Evolutionary conservation across 495 filamentous ascomycete species (phyloP).

Genomic region (Neurospora pannonica): DNA sequence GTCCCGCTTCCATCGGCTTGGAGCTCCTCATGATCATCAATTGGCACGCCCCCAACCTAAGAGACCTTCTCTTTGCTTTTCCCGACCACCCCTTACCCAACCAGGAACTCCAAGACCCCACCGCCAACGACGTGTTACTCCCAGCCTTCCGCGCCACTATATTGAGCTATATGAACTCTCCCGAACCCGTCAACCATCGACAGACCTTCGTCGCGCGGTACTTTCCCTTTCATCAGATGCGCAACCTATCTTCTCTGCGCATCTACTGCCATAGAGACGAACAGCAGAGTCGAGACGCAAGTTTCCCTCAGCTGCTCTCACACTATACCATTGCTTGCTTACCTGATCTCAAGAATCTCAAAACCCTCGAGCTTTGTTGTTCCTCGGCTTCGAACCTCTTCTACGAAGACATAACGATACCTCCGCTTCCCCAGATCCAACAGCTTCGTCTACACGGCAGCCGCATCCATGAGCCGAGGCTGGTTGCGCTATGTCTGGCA

Average conservation of each 20-base stretch:
- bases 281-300: conserved; percentile 9
- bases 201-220: conserved; percentile 5
- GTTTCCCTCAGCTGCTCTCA: conserved; percentile 16
- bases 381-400: conserved; percentile 13
- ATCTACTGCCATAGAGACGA: conserved; percentile 27
- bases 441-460: conserved; percentile 25
- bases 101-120: not conserved
- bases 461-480: conserved; percentile 20
- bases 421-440: conserved; percentile 20
- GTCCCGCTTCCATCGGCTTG: conserved; percentile 8
- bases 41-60: conserved; percentile 15
- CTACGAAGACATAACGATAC: conserved; percentile 5
- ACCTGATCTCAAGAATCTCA: conserved; percentile 11
- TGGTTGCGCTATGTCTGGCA: conserved; percentile 19
- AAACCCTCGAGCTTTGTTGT: conserved; percentile 25
- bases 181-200: not conserved
- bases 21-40: conserved; percentile 16
- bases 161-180: conserved; percentile 5
- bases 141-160: conserved; percentile 6
- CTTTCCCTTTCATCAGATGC: conserved; percentile 10
- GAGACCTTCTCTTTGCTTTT: conserved; percentile 18
- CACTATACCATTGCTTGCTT: conserved; percentile 17
- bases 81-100: conserved; percentile 15
- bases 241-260: conserved; percentile 16
- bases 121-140: conserved; percentile 6